A percentile compares a stretch with the other conserved stretches of the same genome.
Evolutionary conservation across 2,329 filamentous ascomycete genomes (phyloP).

Genomic region (Apiospora kogelbergensis): DNA sequence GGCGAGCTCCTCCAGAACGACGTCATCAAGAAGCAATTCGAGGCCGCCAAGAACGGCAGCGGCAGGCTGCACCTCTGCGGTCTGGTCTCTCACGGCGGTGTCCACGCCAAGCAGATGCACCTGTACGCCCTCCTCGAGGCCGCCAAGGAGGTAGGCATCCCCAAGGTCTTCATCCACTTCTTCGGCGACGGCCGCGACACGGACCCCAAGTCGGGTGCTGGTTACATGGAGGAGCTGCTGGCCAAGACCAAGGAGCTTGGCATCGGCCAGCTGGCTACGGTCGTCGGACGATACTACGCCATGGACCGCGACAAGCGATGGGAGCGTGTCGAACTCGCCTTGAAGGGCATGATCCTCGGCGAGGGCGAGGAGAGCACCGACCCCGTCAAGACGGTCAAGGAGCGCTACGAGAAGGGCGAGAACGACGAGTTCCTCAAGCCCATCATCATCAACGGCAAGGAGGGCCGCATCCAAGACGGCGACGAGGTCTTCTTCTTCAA

Average conservation of each 20-base stretch:
- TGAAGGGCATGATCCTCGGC: conserved; percentile 82
- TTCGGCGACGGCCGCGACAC: conserved; percentile 98
- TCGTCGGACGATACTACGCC: conserved; percentile 95
- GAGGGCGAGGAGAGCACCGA: conserved; percentile 86
- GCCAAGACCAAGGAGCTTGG: conserved; percentile 81
- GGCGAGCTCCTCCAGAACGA: conserved; percentile 73
- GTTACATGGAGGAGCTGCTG: conserved; percentile 84
- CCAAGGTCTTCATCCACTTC: conserved; percentile 97
- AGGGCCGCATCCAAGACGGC: conserved; percentile 82
- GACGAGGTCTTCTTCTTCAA: conserved; percentile 99
- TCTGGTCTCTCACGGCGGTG: conserved; percentile 92
- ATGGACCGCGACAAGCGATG: conserved; percentile 99
- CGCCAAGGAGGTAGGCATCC: conserved; percentile 83
- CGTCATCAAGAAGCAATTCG: conserved; percentile 75
- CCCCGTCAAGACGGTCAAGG: conserved; percentile 82
- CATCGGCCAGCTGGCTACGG: conserved; percentile 82
- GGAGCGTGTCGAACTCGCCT: conserved; percentile 87
- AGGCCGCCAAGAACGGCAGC: conserved; percentile 80
- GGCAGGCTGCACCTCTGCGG: conserved; percentile 91
- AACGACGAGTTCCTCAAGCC: conserved; percentile 98
- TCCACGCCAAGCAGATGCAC: conserved; percentile 95
- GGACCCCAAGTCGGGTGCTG: conserved; percentile 89
- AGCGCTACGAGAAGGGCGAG: conserved; percentile 83
- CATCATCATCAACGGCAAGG: conserved; percentile 88
- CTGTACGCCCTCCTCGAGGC: conserved; percentile 84